Evolutionary conservation across 768 basidiomycete genomes (phyloP), one percentile per base, ranked within the genome.

Genomic region (Amanita thiersii): DNA sequence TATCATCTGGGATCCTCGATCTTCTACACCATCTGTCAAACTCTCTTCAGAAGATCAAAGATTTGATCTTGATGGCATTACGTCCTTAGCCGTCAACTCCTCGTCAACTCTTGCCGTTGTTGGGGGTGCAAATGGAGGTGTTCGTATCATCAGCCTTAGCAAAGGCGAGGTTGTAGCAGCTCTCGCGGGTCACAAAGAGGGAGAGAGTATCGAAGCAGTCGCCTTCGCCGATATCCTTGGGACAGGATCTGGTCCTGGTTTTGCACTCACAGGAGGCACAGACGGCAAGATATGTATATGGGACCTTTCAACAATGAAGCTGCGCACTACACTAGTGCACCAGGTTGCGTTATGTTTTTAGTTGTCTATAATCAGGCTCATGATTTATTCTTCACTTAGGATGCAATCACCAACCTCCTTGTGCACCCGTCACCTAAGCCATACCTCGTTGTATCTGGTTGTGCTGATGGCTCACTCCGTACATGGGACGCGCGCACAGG

Each of bases 401-500:
- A 96, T 54, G 81, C 91, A 2, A 76, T 98, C 37, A 97, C 93
- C 8, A 77, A 73, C 1, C 63, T 98, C 3, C 66, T 86, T 12
- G 68, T 75, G 6, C 84, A 86, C 47, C 88, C 90, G 0, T 53
- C 77, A 18, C 84, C 90, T 2, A 79, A 82, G 52, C 64, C 77
- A 1, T 75, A 93, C 53, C 65, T 94, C 18, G 60, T 99, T 19
- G 77, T 93, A 12, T 86, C 91, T 8, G 86, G 75, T 0, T 94
- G 90, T 6, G 87, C 87, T 1, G 96, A 99, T 61, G 79, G 70
- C 44, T 85, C 80, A 1, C 67, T 97, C 40, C 80, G 76, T 46
- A 93, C 92, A 9, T 98, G 93, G 94, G 94, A 99, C 58, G 81
- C 80, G 9, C 79, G 92, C 33, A 86, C 82, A 2, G 93, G 94